phyloP scores from a whole-genome alignment of 139 green algal species.

The Closterium sp. region DNA sequence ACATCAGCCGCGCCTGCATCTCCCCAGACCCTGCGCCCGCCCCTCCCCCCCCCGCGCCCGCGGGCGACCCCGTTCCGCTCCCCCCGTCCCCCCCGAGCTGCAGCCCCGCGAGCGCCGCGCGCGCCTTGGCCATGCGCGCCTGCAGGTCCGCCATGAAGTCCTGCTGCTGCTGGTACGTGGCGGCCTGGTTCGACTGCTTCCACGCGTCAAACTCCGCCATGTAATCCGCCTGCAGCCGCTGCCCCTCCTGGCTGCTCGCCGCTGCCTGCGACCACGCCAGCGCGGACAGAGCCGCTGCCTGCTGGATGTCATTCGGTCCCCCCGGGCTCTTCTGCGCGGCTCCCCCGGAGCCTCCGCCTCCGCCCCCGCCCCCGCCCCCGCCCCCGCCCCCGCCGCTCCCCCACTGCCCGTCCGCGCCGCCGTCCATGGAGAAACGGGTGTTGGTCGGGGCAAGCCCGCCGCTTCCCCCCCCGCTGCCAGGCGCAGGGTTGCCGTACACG shows the following conservation, averaged over 20 bases:
- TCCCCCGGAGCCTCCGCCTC: background rate
- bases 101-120: conserved; percentile 16
- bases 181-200: conserved; percentile 14
- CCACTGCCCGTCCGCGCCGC: background rate
- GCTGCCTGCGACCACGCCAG: conserved; percentile 5
- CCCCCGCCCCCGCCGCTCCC: no score
- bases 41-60: background rate
- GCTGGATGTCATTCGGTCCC: background rate
- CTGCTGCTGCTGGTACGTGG: conserved; percentile 27
- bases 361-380: no score
- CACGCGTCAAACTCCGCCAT: conserved; percentile 27
- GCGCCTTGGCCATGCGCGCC: conserved; percentile 11
- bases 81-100: background rate
- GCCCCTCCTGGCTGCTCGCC: background rate
- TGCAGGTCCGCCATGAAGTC: conserved; percentile 18
- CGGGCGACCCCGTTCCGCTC: background rate
- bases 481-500: background rate
- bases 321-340: background rate
- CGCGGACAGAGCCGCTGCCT: background rate
- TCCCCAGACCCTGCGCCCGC: background rate
- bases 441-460: background rate
- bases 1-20: background rate
- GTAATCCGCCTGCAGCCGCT: conserved; percentile 18
- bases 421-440: background rate
- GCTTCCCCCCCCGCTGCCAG: background rate